phyloP scores from a whole-genome alignment of 2,329 filamentous ascomycete species.

The Kalmusia sp. region DNA sequence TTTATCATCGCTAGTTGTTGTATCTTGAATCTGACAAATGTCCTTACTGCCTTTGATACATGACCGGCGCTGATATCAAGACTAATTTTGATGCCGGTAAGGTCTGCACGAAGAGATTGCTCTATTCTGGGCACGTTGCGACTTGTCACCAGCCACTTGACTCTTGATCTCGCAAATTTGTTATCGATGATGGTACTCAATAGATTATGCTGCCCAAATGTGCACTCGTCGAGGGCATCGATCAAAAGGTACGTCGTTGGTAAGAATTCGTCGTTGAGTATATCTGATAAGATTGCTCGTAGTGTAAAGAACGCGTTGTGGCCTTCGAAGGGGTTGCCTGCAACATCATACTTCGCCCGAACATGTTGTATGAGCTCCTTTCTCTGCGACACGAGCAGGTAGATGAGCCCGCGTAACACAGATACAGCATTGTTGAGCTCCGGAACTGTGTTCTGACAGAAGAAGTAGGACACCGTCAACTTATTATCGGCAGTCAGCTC shows the following conservation, averaged over 20 bases:
- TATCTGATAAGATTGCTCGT: slow-evolving; percentile 45
- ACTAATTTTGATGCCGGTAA: slow-evolving; percentile 27
- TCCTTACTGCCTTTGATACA: slow-evolving; percentile 42
- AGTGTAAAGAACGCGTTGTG: slow-evolving; percentile 48
- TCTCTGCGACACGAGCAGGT: too few species aligned
- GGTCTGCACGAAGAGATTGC: slow-evolving; percentile 24
- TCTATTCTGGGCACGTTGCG: slow-evolving; percentile 51
- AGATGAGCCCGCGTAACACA: too few species aligned
- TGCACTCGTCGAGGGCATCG: slow-evolving; percentile 19
- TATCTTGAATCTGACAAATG: slow-evolving; percentile 49
- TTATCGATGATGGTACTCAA: slow-evolving; percentile 9
- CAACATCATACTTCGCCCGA: too few species aligned
- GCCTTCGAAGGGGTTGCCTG: slow-evolving; percentile 47
- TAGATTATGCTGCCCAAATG: slow-evolving; percentile 7
- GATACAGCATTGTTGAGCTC: too few species aligned
- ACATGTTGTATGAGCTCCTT: too few species aligned
- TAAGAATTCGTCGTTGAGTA: slow-evolving; percentile 46
- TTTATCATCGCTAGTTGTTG: slow-evolving; percentile 3
- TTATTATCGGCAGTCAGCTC: not conserved
- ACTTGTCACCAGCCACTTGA: slow-evolving; percentile 42
- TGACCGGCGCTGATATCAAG: slow-evolving; percentile 44
- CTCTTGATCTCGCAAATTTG: slow-evolving; percentile 13
- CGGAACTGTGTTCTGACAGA: too few species aligned
- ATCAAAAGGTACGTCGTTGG: slow-evolving; percentile 14
- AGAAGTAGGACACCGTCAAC: not conserved